A percentile compares a stretch with the other conserved stretches of the same genome.
Evolutionary conservation across 2,329 filamentous ascomycete genomes (phyloP).

Genomic region (Beauveria caledonica): DNA sequence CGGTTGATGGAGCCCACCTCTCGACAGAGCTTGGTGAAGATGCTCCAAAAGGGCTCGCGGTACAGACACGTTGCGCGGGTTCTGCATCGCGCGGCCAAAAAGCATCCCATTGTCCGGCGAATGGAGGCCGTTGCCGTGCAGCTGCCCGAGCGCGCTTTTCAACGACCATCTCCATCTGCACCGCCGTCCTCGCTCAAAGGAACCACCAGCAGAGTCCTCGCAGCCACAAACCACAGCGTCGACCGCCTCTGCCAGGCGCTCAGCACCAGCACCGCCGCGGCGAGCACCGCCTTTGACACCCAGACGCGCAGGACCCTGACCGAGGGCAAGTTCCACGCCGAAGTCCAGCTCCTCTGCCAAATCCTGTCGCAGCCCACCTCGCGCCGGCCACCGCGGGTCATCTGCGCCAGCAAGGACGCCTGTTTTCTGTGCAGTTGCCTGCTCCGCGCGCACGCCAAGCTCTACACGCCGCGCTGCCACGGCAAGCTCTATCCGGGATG

Average conservation of each 20-base stretch:
- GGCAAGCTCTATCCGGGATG: constrained; percentile 4
- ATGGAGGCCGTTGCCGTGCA: not conserved
- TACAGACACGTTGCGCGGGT: not conserved
- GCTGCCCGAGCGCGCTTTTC: not conserved
- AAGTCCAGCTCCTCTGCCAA: not conserved
- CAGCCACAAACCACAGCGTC: not conserved
- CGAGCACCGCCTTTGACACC: not conserved
- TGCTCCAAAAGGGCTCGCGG: not conserved
- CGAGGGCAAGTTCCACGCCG: constrained; percentile 4
- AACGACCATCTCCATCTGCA: not conserved
- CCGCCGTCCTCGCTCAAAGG: not conserved
- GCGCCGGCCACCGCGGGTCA: not conserved
- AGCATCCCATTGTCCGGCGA: not conserved
- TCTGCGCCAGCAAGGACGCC: constrained; percentile 6
- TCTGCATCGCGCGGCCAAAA: constrained; percentile 2
- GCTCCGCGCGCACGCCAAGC: not conserved
- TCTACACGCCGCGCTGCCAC: constrained; percentile 2
- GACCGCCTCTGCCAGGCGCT: not conserved
- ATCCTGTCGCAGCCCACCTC: not conserved
- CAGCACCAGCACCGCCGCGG: not conserved
- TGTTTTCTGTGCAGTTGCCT: constrained; percentile 2
- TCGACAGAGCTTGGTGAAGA: not conserved
- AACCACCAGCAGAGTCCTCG: not conserved
- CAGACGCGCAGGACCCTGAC: not conserved
- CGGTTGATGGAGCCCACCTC: not conserved